A percentile compares a stretch with the other conserved stretches of the same genome.
Conservation (phyloP, 1,284 basidiomycete genomes). For the Athelia sp. region DNA sequence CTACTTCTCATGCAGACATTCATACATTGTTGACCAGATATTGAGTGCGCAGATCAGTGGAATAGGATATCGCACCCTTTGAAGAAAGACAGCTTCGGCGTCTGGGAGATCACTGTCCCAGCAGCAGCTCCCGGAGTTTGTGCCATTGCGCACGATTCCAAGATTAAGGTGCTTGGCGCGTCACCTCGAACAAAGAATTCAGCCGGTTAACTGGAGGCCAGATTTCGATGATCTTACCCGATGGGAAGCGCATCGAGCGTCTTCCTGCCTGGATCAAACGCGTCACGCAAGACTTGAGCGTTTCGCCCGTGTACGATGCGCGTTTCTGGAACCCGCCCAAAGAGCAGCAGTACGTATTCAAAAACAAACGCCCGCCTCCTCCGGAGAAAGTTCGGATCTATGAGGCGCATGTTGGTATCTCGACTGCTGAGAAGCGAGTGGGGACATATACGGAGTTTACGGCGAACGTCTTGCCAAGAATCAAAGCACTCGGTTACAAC, state of each 20-base stretch:
- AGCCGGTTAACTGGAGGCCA: constrained; percentile 20
- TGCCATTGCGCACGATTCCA: constrained; percentile 91
- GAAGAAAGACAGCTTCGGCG: constrained; percentile 83
- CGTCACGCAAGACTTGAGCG: constrained; percentile 88
- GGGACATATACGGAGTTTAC: constrained; percentile 98
- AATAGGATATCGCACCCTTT: constrained; percentile 80
- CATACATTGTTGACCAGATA: constrained; percentile 7
- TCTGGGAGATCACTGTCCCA: constrained; percentile 89
- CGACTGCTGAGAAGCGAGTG: constrained; percentile 81
- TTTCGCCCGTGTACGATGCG: constrained; percentile 92
- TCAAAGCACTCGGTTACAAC: constrained; percentile 92
- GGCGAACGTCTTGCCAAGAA: constrained; percentile 77
- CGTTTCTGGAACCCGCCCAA: constrained; percentile 96
- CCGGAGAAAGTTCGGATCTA: constrained; percentile 83
- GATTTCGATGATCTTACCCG: constrained; percentile 82
- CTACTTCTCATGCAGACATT: constrained; percentile 3
- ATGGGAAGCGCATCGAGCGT: constrained; percentile 82
- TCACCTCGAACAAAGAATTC: not conserved
- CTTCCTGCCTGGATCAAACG: constrained; percentile 92
- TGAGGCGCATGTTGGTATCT: constrained; percentile 98
- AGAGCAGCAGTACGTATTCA: constrained; percentile 75
- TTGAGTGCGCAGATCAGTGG: constrained; percentile 72
- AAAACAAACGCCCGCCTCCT: constrained; percentile 67
- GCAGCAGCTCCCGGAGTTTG: constrained; percentile 64
- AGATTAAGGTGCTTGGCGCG: constrained; percentile 71